phyloP scores from a whole-genome alignment of 1,284 basidiomycete species.

The Fomitopsis betulina region DNA sequence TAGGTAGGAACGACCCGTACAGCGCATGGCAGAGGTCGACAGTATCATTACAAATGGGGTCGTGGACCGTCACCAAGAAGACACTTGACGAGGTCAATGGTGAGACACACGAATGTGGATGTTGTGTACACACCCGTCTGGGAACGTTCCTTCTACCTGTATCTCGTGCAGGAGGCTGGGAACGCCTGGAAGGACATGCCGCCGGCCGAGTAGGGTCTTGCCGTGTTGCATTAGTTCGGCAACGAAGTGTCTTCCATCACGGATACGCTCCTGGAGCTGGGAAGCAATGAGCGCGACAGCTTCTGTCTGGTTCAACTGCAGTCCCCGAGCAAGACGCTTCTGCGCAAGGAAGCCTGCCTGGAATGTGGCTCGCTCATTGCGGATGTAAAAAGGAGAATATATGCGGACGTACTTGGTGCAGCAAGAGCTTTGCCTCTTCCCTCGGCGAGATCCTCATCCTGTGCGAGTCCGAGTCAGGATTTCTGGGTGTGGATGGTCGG shows the following conservation, averaged over 20 bases:
- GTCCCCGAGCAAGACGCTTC: constrained; percentile 88
- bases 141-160: constrained; percentile 91
- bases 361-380: background rate
- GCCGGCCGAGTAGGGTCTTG: constrained; percentile 82
- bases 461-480: background rate
- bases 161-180: constrained; percentile 70
- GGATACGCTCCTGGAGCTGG: constrained; percentile 90
- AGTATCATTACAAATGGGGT: constrained; percentile 83
- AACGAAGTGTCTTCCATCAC: constrained; percentile 91
- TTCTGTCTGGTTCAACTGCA: constrained; percentile 85
- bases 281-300: constrained; percentile 87
- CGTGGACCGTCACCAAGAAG: constrained; percentile 92
- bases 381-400: background rate
- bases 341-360: constrained; percentile 87
- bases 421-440: constrained; percentile 35
- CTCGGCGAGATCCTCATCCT: constrained; percentile 33
- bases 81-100: constrained; percentile 39
- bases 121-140: constrained; percentile 60
- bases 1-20: constrained; percentile 89
- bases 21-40: constrained; percentile 82
- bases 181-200: constrained; percentile 87
- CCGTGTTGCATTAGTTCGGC: constrained; percentile 90
- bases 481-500: background rate
- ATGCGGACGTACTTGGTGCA: constrained; percentile 31
- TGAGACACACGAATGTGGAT: constrained; percentile 5